Conservation (phyloP, 768 basidiomycete species). For the Hypholoma fasciculare region DNA sequence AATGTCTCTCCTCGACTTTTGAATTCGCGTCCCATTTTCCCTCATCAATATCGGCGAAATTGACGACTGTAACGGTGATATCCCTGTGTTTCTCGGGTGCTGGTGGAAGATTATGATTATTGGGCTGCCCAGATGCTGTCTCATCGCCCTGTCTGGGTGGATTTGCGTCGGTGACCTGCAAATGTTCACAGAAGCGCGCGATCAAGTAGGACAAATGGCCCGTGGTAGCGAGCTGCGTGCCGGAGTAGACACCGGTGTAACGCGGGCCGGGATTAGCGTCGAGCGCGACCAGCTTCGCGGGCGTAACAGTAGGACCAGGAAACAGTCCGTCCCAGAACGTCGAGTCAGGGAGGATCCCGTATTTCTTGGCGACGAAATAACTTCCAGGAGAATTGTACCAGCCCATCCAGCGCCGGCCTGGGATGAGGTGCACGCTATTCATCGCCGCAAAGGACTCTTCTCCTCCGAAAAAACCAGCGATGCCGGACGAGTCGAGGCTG, state of each 20-base stretch:
- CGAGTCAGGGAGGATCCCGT: constrained; percentile 4
- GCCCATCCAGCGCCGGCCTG: constrained; percentile 9
- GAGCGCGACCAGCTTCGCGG: constrained; percentile 6
- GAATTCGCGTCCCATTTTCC: background rate
- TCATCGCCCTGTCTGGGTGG: too few species aligned
- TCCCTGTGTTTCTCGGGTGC: background rate
- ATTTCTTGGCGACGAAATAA: constrained; percentile 15
- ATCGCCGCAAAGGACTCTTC: constrained; percentile 13
- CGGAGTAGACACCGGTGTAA: constrained; percentile 7
- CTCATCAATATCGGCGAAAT: background rate
- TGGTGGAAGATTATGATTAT: too few species aligned
- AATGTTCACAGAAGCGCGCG: background rate
- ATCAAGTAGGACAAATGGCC: constrained; percentile 8
- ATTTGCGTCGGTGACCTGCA: too few species aligned
- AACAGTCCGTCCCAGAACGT: constrained; percentile 13
- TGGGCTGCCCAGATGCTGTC: too few species aligned
- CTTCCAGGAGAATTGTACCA: constrained; percentile 16
- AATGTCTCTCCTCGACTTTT: background rate
- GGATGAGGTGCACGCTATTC: constrained; percentile 12
- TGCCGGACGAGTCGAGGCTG: constrained; percentile 12
- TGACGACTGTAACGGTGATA: background rate
- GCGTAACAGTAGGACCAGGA: background rate
- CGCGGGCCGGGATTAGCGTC: constrained; percentile 7
- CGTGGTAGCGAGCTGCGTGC: background rate
- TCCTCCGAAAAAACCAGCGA: constrained; percentile 14